Evolutionary conservation across 177 flowering plant species (phyloP).

Genomic region (Tripterygium wilfordii): DNA sequence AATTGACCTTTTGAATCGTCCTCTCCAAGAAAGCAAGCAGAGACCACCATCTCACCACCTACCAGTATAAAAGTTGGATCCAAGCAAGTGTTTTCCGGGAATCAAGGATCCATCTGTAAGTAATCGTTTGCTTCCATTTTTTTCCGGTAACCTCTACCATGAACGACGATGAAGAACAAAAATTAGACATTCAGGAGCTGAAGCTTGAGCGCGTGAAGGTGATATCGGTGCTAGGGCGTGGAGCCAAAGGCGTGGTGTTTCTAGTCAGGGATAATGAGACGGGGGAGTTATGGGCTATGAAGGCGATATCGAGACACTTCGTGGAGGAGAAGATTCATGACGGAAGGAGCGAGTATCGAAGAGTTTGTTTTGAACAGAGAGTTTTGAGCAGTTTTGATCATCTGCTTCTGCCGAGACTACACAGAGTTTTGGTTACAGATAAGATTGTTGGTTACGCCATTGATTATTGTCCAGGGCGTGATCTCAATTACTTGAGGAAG

Average conservation of each 20-base stretch:
- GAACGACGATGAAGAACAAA: slow-evolving; percentile 14
- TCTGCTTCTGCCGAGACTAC: slow-evolving; percentile 66
- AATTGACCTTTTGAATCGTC: too few species aligned
- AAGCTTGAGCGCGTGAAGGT: slow-evolving; percentile 31
- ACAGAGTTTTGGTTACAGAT: slow-evolving; percentile 47
- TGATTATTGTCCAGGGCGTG: slow-evolving; percentile 74
- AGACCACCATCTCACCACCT: too few species aligned
- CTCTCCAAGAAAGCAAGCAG: too few species aligned
- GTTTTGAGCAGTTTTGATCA: slow-evolving; percentile 45
- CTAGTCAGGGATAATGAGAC: slow-evolving; percentile 22
- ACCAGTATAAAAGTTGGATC: too few species aligned
- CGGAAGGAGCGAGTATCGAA: slow-evolving; percentile 22
- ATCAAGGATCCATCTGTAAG: too few species aligned
- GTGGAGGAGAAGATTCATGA: slow-evolving; percentile 30
- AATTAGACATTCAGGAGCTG: slow-evolving; percentile 3
- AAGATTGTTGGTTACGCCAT: slow-evolving; percentile 64
- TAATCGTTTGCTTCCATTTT: too few species aligned
- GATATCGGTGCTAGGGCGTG: slow-evolving; percentile 62
- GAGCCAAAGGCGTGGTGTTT: slow-evolving; percentile 83
- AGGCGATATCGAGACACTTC: slow-evolving; percentile 43
- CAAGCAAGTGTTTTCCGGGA: too few species aligned
- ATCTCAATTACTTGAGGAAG: slow-evolving; percentile 47
- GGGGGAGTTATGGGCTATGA: slow-evolving; percentile 46
- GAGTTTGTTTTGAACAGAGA: slow-evolving; percentile 58
- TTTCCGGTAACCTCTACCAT: slow-evolving; percentile 11